Evolutionary conservation across 2,329 filamentous ascomycete species (phyloP).

Genomic region (Pestalotiopsis sp.): DNA sequence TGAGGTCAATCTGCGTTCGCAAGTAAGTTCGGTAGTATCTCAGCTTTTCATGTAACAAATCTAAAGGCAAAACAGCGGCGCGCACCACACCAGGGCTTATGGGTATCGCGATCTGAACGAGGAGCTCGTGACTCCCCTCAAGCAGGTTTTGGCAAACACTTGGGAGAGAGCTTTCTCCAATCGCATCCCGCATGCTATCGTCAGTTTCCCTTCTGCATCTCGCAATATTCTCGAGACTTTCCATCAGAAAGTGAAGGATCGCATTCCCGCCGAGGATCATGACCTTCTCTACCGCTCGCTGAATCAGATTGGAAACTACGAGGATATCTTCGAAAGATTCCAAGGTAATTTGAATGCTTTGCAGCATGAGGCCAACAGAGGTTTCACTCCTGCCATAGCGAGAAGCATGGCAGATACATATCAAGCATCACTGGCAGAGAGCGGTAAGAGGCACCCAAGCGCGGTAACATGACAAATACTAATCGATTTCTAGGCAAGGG

Average conservation of each 20-base stretch:
- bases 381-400: conserved; percentile 4
- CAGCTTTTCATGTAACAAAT: neutral
- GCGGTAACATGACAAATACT: neutral
- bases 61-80: neutral
- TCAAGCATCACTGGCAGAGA: neutral
- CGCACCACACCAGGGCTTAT: neutral
- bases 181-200: neutral
- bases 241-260: neutral
- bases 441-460: neutral
- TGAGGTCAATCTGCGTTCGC: neutral
- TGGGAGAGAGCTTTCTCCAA: neutral
- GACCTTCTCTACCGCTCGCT: neutral
- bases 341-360: neutral
- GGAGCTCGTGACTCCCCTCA: neutral
- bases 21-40: neutral
- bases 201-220: neutral
- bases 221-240: neutral
- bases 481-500: neutral
- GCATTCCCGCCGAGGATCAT: neutral
- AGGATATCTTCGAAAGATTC: neutral
- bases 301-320: neutral
- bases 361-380: conserved; percentile 11
- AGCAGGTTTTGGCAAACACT: neutral
- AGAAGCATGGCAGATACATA: conserved; percentile 5
- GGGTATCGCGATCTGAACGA: neutral